Conservation (phyloP, 2,329 filamentous ascomycete species). For the Fulvia fulva region DNA sequence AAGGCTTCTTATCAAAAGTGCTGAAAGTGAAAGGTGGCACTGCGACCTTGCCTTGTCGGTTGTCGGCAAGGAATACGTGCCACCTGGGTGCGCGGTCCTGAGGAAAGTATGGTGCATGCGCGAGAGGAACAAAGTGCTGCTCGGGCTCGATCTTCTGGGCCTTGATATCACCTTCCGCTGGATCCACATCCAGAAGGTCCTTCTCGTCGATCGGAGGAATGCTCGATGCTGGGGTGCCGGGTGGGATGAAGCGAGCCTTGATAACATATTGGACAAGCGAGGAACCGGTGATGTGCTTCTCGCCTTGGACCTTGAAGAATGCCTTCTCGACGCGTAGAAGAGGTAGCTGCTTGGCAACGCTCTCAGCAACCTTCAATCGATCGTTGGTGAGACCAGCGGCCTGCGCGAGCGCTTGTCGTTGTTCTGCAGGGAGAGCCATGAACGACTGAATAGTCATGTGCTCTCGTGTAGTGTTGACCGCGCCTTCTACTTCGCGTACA, state of each 20-base stretch:
- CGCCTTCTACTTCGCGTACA: conserved; percentile 59
- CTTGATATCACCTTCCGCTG: conserved; percentile 86
- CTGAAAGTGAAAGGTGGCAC: conserved; percentile 96
- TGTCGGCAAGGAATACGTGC: conserved; percentile 92
- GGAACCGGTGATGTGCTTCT: conserved; percentile 85
- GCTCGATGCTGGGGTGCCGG: conserved; percentile 62
- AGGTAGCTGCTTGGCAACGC: conserved; percentile 79
- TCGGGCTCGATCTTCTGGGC: conserved; percentile 66
- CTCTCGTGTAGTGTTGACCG: conserved; percentile 51
- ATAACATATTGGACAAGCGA: conserved; percentile 91
- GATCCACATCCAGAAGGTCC: conserved; percentile 87
- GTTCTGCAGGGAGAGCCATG: conserved; percentile 74
- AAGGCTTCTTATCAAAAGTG: conserved; percentile 84
- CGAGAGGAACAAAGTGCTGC: conserved; percentile 74
- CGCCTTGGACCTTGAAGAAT: conserved; percentile 97
- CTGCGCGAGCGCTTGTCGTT: conserved; percentile 70
- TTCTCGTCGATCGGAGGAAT: conserved; percentile 70
- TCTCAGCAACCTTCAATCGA: conserved; percentile 72
- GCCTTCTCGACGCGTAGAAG: conserved; percentile 81
- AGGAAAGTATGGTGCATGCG: conserved; percentile 84
- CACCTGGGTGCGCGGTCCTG: conserved; percentile 86
- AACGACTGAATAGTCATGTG: conserved; percentile 81
- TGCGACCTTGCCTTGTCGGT: conserved; percentile 90
- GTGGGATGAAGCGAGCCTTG: conserved; percentile 90
- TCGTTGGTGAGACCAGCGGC: conserved; percentile 66